Base-by-base conservation (phyloP, 768 basidiomycete genomes). In the Mycena alexandri region DNA sequence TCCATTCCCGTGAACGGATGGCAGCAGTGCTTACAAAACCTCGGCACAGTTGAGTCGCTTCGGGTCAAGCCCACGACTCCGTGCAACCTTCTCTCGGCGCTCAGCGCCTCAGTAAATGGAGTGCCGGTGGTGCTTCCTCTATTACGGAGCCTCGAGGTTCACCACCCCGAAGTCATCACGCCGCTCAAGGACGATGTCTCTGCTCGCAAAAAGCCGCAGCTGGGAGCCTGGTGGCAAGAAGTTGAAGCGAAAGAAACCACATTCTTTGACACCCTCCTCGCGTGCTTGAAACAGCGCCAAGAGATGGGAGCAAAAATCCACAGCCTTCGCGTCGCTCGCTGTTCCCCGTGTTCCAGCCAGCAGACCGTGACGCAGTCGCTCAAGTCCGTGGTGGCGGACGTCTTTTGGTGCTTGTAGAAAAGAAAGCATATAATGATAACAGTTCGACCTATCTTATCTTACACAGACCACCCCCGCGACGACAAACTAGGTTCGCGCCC, bases 401-500 rank as follows among this genome's bases (percentile, higher is more conserved):
- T 59, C n/a, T 52, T 43, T 43, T 65, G 63, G 24, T n/a, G 17
- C 46, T 33, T 46, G 29, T 12, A 1, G 41, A 46, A 58, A 29
- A 21, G 22, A 8, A 14, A 38, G 61, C 61, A 42, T 55, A 62
- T 58, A 62, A 47, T 67, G 43, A 22, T 33, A 59, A 34, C 50
- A 54, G 25, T 19, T 43, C 22, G 12, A 19, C 54, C 41, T 33
- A 21, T 34, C 61, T 48, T 63, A 68, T 66, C 61, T 19, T 66
- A 71, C 61, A 67, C 61, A 56, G 29, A n/a, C n/a, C n/a, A n/a
- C n/a, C n/a, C n/a, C n/a, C 52, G 21, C 57, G 17, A 46, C 55
- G 24, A 24, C 38, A 34, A 33, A 57, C 58, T 67, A 71, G 56
- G 61, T 61, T 22, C 78, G 75, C 24, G 87, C 81, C 41, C 82